Percentiles rank a stretch among this genome's conserved stretches.
Conservation (phyloP, 176 grass and related monocot species). For the Neostapfia colusana region DNA sequence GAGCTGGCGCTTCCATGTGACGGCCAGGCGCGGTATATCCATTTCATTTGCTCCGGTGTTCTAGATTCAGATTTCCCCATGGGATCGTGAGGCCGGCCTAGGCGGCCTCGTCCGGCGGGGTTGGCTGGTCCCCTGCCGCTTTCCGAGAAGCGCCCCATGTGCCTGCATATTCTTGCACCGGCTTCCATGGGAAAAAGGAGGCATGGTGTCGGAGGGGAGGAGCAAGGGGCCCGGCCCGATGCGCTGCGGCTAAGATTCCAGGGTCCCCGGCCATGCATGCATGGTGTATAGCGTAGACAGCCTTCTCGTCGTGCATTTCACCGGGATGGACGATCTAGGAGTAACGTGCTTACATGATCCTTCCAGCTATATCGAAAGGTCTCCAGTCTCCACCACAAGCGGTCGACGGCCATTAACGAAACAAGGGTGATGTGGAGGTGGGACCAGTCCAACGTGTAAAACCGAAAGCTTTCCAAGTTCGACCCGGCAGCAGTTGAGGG, state of each 20-base stretch:
- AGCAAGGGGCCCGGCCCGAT: conserved; percentile 2
- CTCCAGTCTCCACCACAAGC: neutral
- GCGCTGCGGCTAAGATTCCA: neutral
- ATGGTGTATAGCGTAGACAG: too few species aligned
- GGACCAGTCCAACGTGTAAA: too few species aligned
- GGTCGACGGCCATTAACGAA: neutral
- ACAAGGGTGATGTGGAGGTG: neutral
- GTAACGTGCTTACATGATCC: neutral
- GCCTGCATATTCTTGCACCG: conserved; percentile 46
- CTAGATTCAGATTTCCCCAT: conserved; percentile 30
- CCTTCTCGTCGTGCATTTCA: conserved; percentile 19
- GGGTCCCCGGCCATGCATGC: neutral
- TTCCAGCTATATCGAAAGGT: neutral
- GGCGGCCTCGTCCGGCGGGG: too few species aligned
- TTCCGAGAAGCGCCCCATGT: conserved; percentile 61
- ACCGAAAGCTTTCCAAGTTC: neutral
- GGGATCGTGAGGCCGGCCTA: neutral
- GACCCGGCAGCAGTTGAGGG: neutral
- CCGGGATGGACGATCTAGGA: conserved; percentile 3
- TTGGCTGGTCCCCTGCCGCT: conserved; percentile 16
- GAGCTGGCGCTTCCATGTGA: conserved; percentile 19
- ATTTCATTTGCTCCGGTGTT: conserved; percentile 18
- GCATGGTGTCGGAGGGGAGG: conserved; percentile 31
- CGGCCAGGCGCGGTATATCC: conserved; percentile 49
- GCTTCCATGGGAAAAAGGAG: neutral